A percentile compares a stretch with the other conserved stretches of the same genome.
Evolutionary conservation across 306 rosid genomes (phyloP).

Genomic region (Rubus idaeus): DNA sequence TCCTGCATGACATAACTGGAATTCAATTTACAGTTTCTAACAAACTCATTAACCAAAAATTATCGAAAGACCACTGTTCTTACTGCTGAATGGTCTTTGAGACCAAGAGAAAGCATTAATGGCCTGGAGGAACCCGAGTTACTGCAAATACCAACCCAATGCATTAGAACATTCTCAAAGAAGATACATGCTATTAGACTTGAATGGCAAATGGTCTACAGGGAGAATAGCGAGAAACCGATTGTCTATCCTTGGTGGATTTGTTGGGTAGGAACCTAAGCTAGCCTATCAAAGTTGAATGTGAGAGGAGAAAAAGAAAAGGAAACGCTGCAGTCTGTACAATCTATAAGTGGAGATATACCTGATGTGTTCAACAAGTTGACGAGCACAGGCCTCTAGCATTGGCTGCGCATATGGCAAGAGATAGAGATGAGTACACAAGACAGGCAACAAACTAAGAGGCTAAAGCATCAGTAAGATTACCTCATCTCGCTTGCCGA

Average conservation of each 20-base stretch:
- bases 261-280: not conserved
- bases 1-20: slow-evolving; percentile 50
- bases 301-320: not conserved
- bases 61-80: not conserved
- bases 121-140: slow-evolving; percentile 58
- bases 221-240: not conserved
- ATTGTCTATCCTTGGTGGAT: not conserved
- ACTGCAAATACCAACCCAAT: slow-evolving; percentile 42
- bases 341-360: slow-evolving; percentile 20
- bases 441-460: not conserved
- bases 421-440: slow-evolving; percentile 16
- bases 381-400: slow-evolving; percentile 89
- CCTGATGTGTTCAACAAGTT: slow-evolving; percentile 77
- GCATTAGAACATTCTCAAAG: not conserved
- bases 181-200: not conserved
- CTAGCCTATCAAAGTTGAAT: not conserved
- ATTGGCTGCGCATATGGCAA: slow-evolving; percentile 59
- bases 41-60: not conserved
- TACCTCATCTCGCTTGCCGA: slow-evolving; percentile 97
- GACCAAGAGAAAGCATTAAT: slow-evolving; percentile 86
- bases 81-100: slow-evolving; percentile 85
- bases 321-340: not conserved
- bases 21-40: slow-evolving; percentile 4
- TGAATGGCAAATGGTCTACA: not conserved
- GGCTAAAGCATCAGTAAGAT: slow-evolving; percentile 12